A percentile compares a stretch with the other conserved stretches of the same genome.
Conservation (phyloP, 2,329 filamentous ascomycete species). For the Pseudogymnoascus sp. region DNA sequence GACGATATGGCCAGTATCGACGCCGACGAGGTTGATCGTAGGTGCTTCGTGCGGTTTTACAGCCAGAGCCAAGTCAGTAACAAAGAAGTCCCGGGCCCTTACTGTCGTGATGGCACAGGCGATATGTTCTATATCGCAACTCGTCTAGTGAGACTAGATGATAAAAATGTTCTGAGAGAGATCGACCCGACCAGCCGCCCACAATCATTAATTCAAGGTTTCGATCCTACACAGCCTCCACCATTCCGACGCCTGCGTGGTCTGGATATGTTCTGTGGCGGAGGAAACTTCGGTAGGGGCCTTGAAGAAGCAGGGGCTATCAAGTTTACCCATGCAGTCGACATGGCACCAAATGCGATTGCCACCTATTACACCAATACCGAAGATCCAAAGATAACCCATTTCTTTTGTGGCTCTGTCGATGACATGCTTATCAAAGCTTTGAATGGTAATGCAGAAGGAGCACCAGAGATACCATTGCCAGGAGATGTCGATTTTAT, state of each 20-base stretch:
- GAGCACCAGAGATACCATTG: conserved; percentile 38
- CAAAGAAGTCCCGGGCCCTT: conserved; percentile 48
- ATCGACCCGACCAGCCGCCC: conserved; percentile 28
- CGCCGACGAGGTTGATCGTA: conserved; percentile 37
- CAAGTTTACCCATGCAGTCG: conserved; percentile 58
- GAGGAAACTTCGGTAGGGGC: conserved; percentile 68
- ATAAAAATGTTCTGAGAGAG: conserved; percentile 26
- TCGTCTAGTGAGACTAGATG: conserved; percentile 22
- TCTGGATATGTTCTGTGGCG: conserved; percentile 68
- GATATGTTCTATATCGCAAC: conserved; percentile 57
- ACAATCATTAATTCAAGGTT: conserved; percentile 42
- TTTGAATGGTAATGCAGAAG: conserved; percentile 40
- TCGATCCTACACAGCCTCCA: conserved; percentile 34
- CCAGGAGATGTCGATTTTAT: conserved; percentile 61
- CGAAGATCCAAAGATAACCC: conserved; percentile 30
- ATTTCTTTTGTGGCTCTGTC: conserved; percentile 62
- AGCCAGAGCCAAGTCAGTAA: conserved; percentile 24
- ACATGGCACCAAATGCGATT: conserved; percentile 53
- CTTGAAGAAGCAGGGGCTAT: conserved; percentile 63
- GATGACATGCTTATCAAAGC: conserved; percentile 55
- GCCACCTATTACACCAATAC: conserved; percentile 67
- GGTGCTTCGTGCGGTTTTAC: conserved; percentile 53
- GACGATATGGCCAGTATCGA: conserved; percentile 34
- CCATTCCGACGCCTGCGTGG: conserved; percentile 40
- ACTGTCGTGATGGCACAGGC: conserved; percentile 54